Conservation (phyloP, 257 asterid species). For the Linderniella brevidens region DNA sequence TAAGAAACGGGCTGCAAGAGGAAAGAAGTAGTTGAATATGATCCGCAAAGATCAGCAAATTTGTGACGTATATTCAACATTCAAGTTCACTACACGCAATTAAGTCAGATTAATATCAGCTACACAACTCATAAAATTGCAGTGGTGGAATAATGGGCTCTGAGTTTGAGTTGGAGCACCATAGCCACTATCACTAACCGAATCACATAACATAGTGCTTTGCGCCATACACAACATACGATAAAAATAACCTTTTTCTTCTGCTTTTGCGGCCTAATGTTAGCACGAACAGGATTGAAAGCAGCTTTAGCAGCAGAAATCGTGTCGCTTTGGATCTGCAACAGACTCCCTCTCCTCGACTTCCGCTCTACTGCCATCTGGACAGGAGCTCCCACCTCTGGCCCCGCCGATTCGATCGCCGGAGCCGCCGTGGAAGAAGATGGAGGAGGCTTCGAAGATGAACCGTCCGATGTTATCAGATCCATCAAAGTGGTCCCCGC, state of each 20-base stretch:
- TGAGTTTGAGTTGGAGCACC: too few species aligned
- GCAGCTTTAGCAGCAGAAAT: constrained; percentile 90
- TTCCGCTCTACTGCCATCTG: constrained; percentile 58
- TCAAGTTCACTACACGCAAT: too few species aligned
- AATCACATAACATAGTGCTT: too few species aligned
- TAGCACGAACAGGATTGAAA: constrained; percentile 61
- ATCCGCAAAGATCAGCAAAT: too few species aligned
- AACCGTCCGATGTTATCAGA: constrained; percentile 88
- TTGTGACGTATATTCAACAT: neutral
- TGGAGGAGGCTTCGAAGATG: constrained; percentile 34
- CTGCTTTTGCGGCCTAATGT: constrained; percentile 74
- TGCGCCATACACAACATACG: too few species aligned
- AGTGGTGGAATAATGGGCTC: too few species aligned
- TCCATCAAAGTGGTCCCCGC: constrained; percentile 93
- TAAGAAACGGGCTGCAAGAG: constrained; percentile 77
- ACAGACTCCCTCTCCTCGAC: constrained; percentile 71
- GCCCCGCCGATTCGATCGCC: constrained; percentile 27
- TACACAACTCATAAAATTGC: too few species aligned
- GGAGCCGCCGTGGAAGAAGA: constrained; percentile 35
- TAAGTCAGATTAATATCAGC: too few species aligned
- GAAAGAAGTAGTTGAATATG: neutral
- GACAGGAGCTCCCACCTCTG: constrained; percentile 31
- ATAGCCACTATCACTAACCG: too few species aligned
- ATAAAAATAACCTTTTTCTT: constrained; percentile 43
- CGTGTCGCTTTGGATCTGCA: constrained; percentile 99